phyloP scores from a whole-genome alignment of 306 rosid genomes.

The Inga laurina region DNA sequence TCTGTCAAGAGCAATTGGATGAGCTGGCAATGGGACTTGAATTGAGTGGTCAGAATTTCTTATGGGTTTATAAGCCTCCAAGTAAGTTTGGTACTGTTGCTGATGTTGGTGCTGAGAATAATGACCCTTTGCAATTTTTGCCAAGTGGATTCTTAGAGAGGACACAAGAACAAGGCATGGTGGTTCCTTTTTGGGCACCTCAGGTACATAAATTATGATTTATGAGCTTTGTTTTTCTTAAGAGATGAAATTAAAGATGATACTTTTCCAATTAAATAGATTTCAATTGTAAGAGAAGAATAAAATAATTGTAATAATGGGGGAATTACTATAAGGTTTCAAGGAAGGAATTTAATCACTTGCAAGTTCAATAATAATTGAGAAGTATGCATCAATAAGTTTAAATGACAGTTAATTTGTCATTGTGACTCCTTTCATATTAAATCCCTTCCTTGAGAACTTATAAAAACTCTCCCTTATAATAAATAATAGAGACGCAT shows the following conservation, averaged over 20 bases:
- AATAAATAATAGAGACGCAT: too few species aligned
- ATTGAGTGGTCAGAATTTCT: conserved; percentile 34
- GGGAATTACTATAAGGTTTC: too few species aligned
- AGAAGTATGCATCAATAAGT: too few species aligned
- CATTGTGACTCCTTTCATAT: too few species aligned
- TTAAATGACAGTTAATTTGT: too few species aligned
- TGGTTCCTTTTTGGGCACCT: conserved; percentile 44
- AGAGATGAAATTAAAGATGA: not conserved
- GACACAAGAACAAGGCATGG: conserved; percentile 33
- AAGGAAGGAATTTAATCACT: too few species aligned
- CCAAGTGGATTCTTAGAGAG: conserved; percentile 39
- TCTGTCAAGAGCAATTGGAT: conserved; percentile 22
- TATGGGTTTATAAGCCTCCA: conserved; percentile 39
- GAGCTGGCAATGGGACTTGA: conserved; percentile 44
- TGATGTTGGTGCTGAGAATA: not conserved
- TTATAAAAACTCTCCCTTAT: too few species aligned
- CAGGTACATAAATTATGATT: conserved; percentile 13
- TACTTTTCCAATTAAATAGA: not conserved
- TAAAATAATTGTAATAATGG: too few species aligned
- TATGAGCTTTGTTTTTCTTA: not conserved
- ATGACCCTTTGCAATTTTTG: conserved; percentile 27
- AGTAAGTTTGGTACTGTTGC: conserved; percentile 23
- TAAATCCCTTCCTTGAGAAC: too few species aligned
- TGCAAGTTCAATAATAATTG: too few species aligned
- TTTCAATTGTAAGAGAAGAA: not conserved